phyloP scores from a whole-genome alignment of 2,329 filamentous ascomycete species.

The Aspergillus sp. region DNA sequence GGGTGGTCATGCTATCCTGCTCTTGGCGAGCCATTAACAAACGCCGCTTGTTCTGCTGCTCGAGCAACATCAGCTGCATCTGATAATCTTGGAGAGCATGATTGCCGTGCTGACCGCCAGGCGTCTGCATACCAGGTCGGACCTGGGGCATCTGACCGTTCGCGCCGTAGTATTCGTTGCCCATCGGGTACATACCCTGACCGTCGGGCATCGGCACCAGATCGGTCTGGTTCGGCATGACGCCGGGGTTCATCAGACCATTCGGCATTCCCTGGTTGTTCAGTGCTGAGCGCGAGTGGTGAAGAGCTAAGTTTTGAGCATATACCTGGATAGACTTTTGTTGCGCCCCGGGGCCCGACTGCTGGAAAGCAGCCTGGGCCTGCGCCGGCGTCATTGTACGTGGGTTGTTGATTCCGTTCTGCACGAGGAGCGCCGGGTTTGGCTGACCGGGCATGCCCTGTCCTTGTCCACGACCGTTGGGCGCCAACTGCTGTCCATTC shows the following conservation, averaged over 20 bases:
- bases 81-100: conserved; percentile 62
- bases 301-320: conserved; percentile 72
- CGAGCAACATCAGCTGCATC: conserved; percentile 61
- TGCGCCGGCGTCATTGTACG: conserved; percentile 65
- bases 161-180: conserved; percentile 50
- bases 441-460: conserved; percentile 64
- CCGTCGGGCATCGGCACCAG: conserved; percentile 70
- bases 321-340: conserved; percentile 82
- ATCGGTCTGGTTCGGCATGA: conserved; percentile 67
- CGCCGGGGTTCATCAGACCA: conserved; percentile 56
- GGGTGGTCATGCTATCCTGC: conserved; percentile 51
- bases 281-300: conserved; percentile 67
- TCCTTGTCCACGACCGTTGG: conserved; percentile 60
- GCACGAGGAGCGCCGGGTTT: conserved; percentile 43
- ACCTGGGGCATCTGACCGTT: conserved; percentile 47
- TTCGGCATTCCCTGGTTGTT: conserved; percentile 72
- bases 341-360: conserved; percentile 53
- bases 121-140: conserved; percentile 32
- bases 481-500: conserved; percentile 69
- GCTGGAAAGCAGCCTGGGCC: conserved; percentile 57
- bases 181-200: conserved; percentile 37
- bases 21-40: conserved; percentile 60
- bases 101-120: conserved; percentile 41
- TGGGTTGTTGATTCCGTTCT: conserved; percentile 63
- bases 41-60: conserved; percentile 61